Base-by-base conservation (phyloP, 305 asterid genomes). In the Fraxinus greggii region DNA sequence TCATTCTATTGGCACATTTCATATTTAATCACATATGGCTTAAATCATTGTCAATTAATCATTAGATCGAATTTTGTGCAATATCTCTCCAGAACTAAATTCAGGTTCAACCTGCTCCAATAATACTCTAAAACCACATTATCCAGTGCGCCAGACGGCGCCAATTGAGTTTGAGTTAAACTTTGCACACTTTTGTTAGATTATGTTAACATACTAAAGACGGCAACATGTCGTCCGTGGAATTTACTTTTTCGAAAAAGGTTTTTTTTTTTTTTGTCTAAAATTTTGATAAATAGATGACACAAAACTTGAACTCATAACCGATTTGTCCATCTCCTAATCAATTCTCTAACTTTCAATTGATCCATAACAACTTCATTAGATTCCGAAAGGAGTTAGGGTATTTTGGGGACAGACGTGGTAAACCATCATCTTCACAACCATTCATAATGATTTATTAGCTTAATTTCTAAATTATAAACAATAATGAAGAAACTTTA, bases 41-140 rank as follows among this genome's bases (percentile, higher is more conserved):
- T 51, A 51, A 51, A 51, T 51, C 24, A 51, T 51, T 17, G 8
- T 19, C 65, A 19, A 19, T 19, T 56, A 19, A 56, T 5, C 4
- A 0, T 19, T 56, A 8, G 0, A 56, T 7, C 4, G 4, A 7
- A 19, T n/a, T 19, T 6, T 19, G 12, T 6, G 26, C 26, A 56
- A 56, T 36, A 3, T 31, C 33, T 28, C 21, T 1, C 79, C 85
- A 88, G 3, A 5, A 93, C 97, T 0, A 97, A 80, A 84, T 93
- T 95, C 0, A 94, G 10, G 65, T 1, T 56, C 28, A 19, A 56
- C 28, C 10, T 56, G 7, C 67, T 56, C 10, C 26, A 19, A 56
- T 23, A 7, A 56, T 56, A 28, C 67, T 19, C 28, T 19, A 56
- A 56, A 56, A 56, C 12, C 26, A 56, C 67, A 4, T 4, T 8